A percentile compares a stretch with the other conserved stretches of the same genome.
Evolutionary conservation across 441 rosid species (phyloP).

Genomic region (Gossypium davidsonii): DNA sequence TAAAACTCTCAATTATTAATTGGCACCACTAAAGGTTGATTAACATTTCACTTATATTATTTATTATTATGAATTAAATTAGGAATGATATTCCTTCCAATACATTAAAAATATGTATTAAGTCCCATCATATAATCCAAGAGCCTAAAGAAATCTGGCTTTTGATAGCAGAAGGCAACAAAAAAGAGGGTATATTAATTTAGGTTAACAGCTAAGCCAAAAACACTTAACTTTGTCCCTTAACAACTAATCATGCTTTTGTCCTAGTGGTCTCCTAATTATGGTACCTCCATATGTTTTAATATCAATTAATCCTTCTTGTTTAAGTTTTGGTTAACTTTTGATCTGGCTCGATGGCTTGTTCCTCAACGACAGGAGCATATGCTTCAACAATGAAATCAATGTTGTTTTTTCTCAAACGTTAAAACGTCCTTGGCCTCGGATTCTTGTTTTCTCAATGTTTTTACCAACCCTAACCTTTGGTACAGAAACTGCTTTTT

Average conservation of each 20-base stretch:
- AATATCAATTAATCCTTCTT: neutral
- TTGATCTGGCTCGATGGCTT: neutral
- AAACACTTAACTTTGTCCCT: neutral
- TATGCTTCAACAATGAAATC: neutral
- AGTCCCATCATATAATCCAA: neutral
- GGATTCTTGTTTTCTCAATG: conserved; percentile 6
- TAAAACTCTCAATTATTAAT: neutral
- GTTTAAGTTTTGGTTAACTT: neutral
- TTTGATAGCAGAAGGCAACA: neutral
- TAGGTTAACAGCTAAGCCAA: neutral
- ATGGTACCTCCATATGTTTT: neutral
- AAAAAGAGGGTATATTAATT: neutral
- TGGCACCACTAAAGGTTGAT: neutral
- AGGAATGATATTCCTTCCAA: neutral
- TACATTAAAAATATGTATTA: neutral
- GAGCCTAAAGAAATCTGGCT: neutral
- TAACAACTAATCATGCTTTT: neutral
- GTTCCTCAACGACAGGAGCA: neutral
- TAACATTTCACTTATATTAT: neutral
- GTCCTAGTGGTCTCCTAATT: conserved; percentile 3
- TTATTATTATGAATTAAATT: neutral
- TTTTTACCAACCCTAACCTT: neutral
- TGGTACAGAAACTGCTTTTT: neutral
- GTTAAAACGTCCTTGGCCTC: neutral
- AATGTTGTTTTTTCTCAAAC: neutral